phyloP scores from a whole-genome alignment of 148 eudicot genomes.

The Chenopodium album region DNA sequence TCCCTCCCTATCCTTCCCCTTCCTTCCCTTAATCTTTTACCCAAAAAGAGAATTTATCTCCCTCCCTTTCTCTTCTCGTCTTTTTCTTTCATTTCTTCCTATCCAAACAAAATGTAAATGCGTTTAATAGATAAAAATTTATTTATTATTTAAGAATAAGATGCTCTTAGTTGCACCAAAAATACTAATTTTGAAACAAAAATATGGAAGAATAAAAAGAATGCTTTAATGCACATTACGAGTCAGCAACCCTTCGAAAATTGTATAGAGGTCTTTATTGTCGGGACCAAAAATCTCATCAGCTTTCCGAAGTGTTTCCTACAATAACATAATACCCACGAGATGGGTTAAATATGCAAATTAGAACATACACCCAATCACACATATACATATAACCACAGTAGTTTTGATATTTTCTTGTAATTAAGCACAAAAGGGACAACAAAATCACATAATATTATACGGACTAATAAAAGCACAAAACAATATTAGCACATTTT shows the following conservation, averaged over 20 bases:
- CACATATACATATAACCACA: no score
- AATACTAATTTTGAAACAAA: neutral
- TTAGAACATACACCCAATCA: no score
- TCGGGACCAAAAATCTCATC: conserved; percentile 89
- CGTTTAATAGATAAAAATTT: neutral
- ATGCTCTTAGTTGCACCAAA: neutral
- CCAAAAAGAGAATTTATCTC: no score
- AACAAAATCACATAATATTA: no score
- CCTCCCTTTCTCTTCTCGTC: no score
- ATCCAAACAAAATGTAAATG: neutral
- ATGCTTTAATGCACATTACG: conserved; percentile 57
- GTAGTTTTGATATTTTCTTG: no score
- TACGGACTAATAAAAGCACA: no score
- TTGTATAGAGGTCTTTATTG: conserved; percentile 73
- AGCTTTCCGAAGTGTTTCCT: conserved; percentile 89
- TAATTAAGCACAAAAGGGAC: no score
- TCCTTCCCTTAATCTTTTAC: no score
- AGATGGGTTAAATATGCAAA: neutral
- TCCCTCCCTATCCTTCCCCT: no score
- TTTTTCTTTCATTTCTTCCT: no score
- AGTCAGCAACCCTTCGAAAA: conserved; percentile 77
- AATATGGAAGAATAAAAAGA: neutral
- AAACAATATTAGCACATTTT: no score
- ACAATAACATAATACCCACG: conserved; percentile 7
- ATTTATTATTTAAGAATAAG: neutral